Evolutionary conservation across 2,329 filamentous ascomycete genomes (phyloP).

Genomic region (Pseudogymnoascus sp.): DNA sequence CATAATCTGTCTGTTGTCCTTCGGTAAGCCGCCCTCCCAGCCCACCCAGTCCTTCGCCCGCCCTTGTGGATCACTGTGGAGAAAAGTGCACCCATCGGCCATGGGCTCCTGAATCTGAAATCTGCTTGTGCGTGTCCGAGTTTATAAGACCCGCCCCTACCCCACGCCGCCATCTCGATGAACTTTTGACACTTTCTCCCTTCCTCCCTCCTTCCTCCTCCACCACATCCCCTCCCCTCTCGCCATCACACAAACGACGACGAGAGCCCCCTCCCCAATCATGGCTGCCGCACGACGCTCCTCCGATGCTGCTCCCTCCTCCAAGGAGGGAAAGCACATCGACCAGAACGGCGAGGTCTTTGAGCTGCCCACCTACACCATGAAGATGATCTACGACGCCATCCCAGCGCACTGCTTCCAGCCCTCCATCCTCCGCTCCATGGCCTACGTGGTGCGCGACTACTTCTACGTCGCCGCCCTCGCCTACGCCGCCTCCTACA

Average conservation of each 20-base stretch:
- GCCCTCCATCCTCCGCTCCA: slow-evolving; percentile 42
- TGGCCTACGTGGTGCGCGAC: slow-evolving; percentile 51
- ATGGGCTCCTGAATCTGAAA: slow-evolving; percentile 6
- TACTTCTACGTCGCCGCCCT: slow-evolving; percentile 41
- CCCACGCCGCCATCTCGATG: neutral
- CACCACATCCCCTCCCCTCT: neutral
- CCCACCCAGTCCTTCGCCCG: slow-evolving; percentile 1
- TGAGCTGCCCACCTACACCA: slow-evolving; percentile 24
- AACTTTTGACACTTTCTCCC: slow-evolving; percentile 8
- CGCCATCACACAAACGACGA: neutral
- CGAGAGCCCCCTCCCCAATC: neutral
- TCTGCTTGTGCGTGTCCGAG: neutral
- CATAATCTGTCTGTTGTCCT: neutral
- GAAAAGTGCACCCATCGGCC: neutral
- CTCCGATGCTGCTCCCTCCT: neutral
- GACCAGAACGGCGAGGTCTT: slow-evolving; percentile 18
- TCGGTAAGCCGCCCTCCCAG: neutral
- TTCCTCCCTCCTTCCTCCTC: neutral
- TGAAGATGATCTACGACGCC: slow-evolving; percentile 32
- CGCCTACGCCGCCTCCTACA: slow-evolving; percentile 44
- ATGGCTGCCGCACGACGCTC: slow-evolving; percentile 1
- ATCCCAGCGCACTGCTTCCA: slow-evolving; percentile 57
- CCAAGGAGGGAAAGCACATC: slow-evolving; percentile 12
- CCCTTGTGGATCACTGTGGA: slow-evolving; percentile 2
- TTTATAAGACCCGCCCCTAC: slow-evolving; percentile 2